A percentile compares a stretch with the other conserved stretches of the same genome.
Conservation (phyloP, 257 asterid species). For the Jasminum sambac region DNA sequence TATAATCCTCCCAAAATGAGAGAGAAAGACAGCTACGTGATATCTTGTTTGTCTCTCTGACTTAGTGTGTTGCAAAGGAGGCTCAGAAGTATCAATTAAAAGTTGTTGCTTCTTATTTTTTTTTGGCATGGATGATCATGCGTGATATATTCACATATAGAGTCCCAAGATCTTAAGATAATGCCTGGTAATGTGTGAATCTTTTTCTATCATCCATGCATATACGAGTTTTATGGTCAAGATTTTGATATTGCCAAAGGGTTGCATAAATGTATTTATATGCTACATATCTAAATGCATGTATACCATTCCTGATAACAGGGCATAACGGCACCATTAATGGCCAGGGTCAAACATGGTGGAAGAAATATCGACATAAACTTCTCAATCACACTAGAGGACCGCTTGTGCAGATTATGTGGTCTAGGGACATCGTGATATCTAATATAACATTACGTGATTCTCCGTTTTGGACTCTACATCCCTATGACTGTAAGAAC, state of each 20-base stretch:
- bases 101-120: neutral
- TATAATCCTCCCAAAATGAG: neutral
- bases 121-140: neutral
- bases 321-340: slow-evolving; percentile 82
- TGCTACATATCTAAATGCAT: slow-evolving; percentile 27
- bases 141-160: slow-evolving; percentile 3
- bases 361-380: slow-evolving; percentile 66
- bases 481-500: slow-evolving; percentile 78
- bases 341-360: slow-evolving; percentile 82
- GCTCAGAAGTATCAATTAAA: neutral
- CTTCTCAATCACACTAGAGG: slow-evolving; percentile 81
- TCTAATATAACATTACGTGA: slow-evolving; percentile 66
- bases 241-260: slow-evolving; percentile 15
- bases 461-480: slow-evolving; percentile 90
- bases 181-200: neutral
- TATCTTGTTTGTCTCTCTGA: neutral
- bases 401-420: slow-evolving; percentile 81
- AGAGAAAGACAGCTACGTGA: neutral
- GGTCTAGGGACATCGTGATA: slow-evolving; percentile 66
- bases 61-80: neutral
- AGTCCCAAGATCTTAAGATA: slow-evolving; percentile 1
- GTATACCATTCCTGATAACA: slow-evolving; percentile 31
- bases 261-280: slow-evolving; percentile 11
- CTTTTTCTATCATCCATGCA: neutral
- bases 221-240: neutral